These are phyloP conservation scores for Lichenothelia convexa DNA, from an alignment of 495 filamentous ascomycete genomes.

Conservation along the genomic window DNA sequence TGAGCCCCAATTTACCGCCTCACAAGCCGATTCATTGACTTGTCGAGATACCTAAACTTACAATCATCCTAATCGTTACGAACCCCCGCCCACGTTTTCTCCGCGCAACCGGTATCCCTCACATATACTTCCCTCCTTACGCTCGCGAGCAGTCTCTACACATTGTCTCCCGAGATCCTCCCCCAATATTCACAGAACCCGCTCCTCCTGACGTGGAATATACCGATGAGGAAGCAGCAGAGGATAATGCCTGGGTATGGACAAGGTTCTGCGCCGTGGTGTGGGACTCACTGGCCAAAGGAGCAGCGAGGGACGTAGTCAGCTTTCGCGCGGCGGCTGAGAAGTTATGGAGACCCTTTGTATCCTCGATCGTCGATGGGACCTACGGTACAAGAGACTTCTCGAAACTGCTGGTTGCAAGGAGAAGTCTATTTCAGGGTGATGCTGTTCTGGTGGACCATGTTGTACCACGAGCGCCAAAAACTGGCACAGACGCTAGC, in stretches of 20 bases:
- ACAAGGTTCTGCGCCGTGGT: constrained; percentile 53
- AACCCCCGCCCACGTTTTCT: constrained; percentile 53
- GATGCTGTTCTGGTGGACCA: constrained; percentile 52
- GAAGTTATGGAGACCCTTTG: constrained; percentile 53
- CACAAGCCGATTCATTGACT: not conserved
- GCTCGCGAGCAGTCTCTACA: constrained; percentile 56
- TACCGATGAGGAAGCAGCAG: constrained; percentile 31
- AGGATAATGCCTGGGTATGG: constrained; percentile 43
- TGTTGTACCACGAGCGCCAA: constrained; percentile 35
- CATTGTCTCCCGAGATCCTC: constrained; percentile 40
- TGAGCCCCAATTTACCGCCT: constrained; percentile 19
- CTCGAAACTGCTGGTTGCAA: constrained; percentile 56
- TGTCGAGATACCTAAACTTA: constrained; percentile 58
- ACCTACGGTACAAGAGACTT: constrained; percentile 60
- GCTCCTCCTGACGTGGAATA: constrained; percentile 22
- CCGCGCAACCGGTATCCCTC: constrained; percentile 50
- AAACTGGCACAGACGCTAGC: not conserved
- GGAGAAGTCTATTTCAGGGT: constrained; percentile 56
- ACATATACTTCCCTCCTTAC: constrained; percentile 75
- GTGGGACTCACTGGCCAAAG: constrained; percentile 52
- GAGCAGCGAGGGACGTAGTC: constrained; percentile 45
- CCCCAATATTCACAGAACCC: constrained; percentile 26
- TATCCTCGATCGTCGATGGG: constrained; percentile 43
- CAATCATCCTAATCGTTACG: constrained; percentile 59
- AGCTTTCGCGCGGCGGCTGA: constrained; percentile 36